Conservation (phyloP, 129 eudicot genomes). For the Logfia minima region DNA sequence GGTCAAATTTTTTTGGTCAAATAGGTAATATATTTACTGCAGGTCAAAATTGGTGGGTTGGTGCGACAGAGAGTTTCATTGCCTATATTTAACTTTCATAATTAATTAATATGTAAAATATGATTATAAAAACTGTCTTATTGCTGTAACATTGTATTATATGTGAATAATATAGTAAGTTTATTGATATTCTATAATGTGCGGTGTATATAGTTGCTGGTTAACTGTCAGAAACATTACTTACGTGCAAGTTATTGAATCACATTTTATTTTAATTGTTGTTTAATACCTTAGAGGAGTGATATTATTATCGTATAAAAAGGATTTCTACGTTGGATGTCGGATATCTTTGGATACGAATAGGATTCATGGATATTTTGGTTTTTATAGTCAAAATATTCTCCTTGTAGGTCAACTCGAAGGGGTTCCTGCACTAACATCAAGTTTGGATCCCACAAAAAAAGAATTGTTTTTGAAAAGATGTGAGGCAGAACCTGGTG, state of each 20-base stretch:
- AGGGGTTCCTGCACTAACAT: constrained; percentile 79
- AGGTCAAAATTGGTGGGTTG: background rate
- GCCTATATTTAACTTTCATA: background rate
- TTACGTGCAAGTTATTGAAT: background rate
- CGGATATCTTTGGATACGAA: background rate
- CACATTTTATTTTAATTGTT: background rate
- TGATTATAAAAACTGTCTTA: background rate
- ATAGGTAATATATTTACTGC: no score
- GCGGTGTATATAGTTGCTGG: background rate
- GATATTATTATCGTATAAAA: background rate
- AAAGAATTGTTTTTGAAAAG: constrained; percentile 51
- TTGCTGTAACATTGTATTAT: background rate
- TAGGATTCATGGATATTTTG: background rate
- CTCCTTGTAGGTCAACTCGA: constrained; percentile 58
- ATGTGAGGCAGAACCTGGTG: constrained; percentile 72
- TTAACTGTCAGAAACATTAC: background rate
- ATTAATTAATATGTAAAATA: background rate
- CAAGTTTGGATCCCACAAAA: constrained; percentile 56
- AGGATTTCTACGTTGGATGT: background rate
- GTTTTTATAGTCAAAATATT: constrained; percentile 7
- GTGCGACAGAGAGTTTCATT: background rate
- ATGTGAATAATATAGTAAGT: background rate
- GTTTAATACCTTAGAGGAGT: background rate
- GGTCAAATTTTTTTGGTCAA: background rate
- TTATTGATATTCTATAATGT: background rate